Evolutionary conservation across 805 yeast genomes (phyloP), one percentile per base, ranked within the genome.

Genomic region (Nakazawaea wickerhamii): DNA sequence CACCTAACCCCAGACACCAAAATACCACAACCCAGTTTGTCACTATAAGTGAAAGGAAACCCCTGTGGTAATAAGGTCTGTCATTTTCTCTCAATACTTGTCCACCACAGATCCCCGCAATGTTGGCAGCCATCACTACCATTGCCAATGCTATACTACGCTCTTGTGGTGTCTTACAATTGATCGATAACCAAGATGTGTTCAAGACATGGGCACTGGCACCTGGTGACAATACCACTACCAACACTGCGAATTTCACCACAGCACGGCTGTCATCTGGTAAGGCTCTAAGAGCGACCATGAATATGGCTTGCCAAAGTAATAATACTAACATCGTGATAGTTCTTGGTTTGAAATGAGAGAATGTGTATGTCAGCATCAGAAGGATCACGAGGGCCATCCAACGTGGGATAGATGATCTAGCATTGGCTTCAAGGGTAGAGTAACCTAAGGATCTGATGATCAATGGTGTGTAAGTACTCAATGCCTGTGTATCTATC

Each of bases 81-180:
- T 50, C 54, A 30, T 38, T 30, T 10, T 38, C 41, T 41, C 53
- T 45, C 32, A 49, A 28, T 9, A 48, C 44, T 35, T 50, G 52
- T 2, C 52, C 51, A 40, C 48, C 54, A 37, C 47, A 42, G 19
- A 50, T 46, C 26, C 53, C 52, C 8, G 50, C 54, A 15, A 48
- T 45, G 32, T 50, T 47, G 1, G 51, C 51, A 17, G 48, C 47
- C 52, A 49, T 49, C 3, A 49, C 45, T 20, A 48, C 20, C 27
- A 47, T 18, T 4, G 50, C 49, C 46, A 49, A 37, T 8, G 50
- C 43, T 20, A 50, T 40, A 39, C 47, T 49, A 22, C 53, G 42
- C 26, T 43, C 41, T 4, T 34, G 36, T 7, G 50, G 52, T n/a
- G 42, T 45, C 22, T 30, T 36, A 20, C 42, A n/a, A 30, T 50